A percentile compares a stretch with the other conserved stretches of the same genome.
These are phyloP conservation scores for Fonsecaea multimorphosa DNA, from an alignment of 2,329 filamentous ascomycete species.

Conservation along the genomic window DNA sequence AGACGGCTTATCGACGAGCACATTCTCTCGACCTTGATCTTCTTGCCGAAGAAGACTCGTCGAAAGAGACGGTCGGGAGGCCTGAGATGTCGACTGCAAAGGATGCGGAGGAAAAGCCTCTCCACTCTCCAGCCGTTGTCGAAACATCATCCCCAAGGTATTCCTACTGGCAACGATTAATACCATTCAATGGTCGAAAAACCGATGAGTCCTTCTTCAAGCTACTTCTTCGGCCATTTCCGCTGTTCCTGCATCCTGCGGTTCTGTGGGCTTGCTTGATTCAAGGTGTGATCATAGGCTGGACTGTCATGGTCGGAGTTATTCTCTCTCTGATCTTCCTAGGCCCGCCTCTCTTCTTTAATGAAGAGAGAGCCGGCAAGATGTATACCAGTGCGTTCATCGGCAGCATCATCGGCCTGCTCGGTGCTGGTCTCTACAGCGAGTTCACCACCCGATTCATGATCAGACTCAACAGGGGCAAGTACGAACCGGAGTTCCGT, in stretches of 20 bases:
- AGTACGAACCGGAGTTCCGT: constrained; percentile 91
- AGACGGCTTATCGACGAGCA: constrained; percentile 78
- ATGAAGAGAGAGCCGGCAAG: constrained; percentile 81
- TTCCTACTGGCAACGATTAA: constrained; percentile 66
- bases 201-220: constrained; percentile 74
- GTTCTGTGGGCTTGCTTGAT: constrained; percentile 82
- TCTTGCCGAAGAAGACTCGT: constrained; percentile 30
- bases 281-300: constrained; percentile 89
- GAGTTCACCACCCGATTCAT: constrained; percentile 74
- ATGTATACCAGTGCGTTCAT: constrained; percentile 85
- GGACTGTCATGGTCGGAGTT: constrained; percentile 91
- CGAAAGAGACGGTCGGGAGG: constrained; percentile 19
- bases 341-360: constrained; percentile 79
- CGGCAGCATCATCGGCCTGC: constrained; percentile 78
- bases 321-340: constrained; percentile 83
- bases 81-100: constrained; percentile 2
- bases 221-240: constrained; percentile 74
- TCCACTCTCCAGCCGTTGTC: constrained; percentile 20
- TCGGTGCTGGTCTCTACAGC: constrained; percentile 73
- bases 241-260: constrained; percentile 81
- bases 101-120: constrained; percentile 28
- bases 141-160: constrained; percentile 50
- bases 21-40: constrained; percentile 68
- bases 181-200: constrained; percentile 80
- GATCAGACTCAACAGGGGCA: constrained; percentile 75